A percentile compares a stretch with the other conserved stretches of the same genome.
phyloP scores from a whole-genome alignment of 768 basidiomycete genomes.

The Mycena capillaripes region DNA sequence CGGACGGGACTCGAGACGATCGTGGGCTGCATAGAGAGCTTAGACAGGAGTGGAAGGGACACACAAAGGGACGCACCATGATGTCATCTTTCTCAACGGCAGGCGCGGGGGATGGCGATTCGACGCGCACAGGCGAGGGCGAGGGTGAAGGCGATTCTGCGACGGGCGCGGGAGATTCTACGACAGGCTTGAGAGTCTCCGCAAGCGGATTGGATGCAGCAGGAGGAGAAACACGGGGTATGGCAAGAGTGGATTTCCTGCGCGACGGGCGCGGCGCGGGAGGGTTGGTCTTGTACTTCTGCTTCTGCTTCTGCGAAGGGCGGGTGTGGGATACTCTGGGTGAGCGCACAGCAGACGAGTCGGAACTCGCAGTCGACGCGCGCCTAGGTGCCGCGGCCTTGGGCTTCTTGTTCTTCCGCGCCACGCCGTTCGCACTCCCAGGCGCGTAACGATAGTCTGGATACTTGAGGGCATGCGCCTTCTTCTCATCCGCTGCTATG shows the following conservation, averaged over 20 bases:
- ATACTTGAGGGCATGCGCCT: conserved; percentile 57
- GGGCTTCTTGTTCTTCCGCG: conserved; percentile 1
- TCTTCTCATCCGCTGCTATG: conserved; percentile 58
- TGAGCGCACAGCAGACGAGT: background rate
- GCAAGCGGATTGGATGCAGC: background rate
- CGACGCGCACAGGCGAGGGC: no score
- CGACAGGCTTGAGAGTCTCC: background rate
- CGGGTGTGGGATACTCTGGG: background rate
- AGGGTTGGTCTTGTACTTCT: conserved; percentile 2
- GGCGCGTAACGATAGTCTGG: conserved; percentile 62
- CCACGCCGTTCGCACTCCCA: background rate
- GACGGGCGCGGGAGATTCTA: background rate
- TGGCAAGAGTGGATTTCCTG: background rate
- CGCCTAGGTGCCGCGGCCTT: background rate
- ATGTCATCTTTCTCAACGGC: background rate
- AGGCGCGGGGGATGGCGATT: background rate
- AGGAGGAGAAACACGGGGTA: background rate
- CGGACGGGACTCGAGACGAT: conserved; percentile 9
- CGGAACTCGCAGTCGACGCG: conserved; percentile 1
- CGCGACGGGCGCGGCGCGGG: conserved; percentile 11
- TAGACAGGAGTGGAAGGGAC: background rate
- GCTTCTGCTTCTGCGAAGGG: conserved; percentile 1
- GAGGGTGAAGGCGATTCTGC: no score
- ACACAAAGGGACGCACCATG: background rate
- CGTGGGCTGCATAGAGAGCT: background rate